Base-by-base conservation (phyloP, 2,329 filamentous ascomycete genomes). In the Sphaerulina vaccinii region DNA sequence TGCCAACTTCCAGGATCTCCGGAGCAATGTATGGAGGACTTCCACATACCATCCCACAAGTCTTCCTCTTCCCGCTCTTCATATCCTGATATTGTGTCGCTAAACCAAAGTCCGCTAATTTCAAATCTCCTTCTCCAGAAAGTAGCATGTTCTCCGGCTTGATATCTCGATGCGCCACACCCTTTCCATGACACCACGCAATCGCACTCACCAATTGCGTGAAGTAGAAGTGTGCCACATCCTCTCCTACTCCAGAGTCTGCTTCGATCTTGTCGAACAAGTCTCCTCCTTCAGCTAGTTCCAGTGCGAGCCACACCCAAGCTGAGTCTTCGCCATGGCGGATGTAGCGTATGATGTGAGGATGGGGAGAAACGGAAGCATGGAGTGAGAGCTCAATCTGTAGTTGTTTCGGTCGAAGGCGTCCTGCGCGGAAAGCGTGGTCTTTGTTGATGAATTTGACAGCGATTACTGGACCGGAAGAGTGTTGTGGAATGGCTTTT, bases 191-290 rank as follows among this genome's bases (percentile, higher is more conserved):
- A 81, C 97, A 95, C 73, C 91, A 99, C 66, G 86, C 86, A 56
- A 97, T 88, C 7, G 92, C 93, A 67, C 85, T 85, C 62, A 97
- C 81, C 56, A 99, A 81, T 73, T 99, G 93, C 2, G 86, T 81
- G 70, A 99, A 99, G 75, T 97, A 99, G 56, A 96, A 83, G 69
- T 99, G 95, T 27, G 93, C 92, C 67, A 99, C 90, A 68, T 97
- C 89, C 70, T 95, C 85, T 5, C 86, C 83, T n/a, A 97, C 90
- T 41, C 93, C 93, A 38, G 92, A 88, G 70, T 99, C 93, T 15
- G 93, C 91, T 73, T 99, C 95, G 63, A 99, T 97, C 77, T 99
- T 99, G 82, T 99, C 93, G 70, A 99, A 99, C 6, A 99, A 79
- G 68, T 99, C 93, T 9, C 93, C 93, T 36, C 93, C 93, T 63